These are phyloP conservation scores for Pseudogymnoascus sp. DNA, from an alignment of 2,329 filamentous ascomycete genomes.

Conservation along the genomic window DNA sequence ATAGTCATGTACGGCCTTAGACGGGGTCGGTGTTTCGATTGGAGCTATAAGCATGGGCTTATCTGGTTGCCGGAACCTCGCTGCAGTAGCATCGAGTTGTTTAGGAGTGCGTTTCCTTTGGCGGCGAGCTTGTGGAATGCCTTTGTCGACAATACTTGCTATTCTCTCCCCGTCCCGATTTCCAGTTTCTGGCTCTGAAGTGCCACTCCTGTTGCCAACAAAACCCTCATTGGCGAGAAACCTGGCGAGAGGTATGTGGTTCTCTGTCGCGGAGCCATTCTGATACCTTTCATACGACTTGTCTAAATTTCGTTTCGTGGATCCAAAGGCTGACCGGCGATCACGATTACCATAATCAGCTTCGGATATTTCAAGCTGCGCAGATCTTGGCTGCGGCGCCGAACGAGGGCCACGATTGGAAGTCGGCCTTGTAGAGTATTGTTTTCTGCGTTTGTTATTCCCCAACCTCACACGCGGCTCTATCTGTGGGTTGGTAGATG, in stretches of 20 bases:
- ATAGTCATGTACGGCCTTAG: conserved; percentile 18
- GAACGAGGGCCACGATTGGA: background rate
- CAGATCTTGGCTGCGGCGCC: conserved; percentile 34
- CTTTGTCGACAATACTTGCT: background rate
- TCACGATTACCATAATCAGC: conserved; percentile 29
- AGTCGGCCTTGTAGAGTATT: background rate
- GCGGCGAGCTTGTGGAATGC: conserved; percentile 1
- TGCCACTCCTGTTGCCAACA: conserved; percentile 13
- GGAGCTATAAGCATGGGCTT: conserved; percentile 24
- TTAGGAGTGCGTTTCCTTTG: conserved; percentile 24
- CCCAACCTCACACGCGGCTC: background rate
- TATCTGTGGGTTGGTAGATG: background rate
- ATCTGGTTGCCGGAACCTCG: conserved; percentile 29
- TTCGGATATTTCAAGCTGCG: conserved; percentile 49
- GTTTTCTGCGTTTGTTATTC: background rate
- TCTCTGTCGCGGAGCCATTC: conserved; percentile 24
- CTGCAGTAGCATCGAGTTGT: conserved; percentile 27
- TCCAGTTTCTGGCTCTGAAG: background rate
- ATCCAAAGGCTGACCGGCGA: conserved; percentile 37
- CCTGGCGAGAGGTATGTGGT: conserved; percentile 32
- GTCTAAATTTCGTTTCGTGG: conserved; percentile 49
- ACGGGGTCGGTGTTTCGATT: conserved; percentile 14
- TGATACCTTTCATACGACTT: conserved; percentile 42
- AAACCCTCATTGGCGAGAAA: conserved; percentile 28
- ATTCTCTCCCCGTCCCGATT: background rate